Base-by-base conservation (phyloP, 805 yeast genomes). In the Candida hispaniensis region DNA sequence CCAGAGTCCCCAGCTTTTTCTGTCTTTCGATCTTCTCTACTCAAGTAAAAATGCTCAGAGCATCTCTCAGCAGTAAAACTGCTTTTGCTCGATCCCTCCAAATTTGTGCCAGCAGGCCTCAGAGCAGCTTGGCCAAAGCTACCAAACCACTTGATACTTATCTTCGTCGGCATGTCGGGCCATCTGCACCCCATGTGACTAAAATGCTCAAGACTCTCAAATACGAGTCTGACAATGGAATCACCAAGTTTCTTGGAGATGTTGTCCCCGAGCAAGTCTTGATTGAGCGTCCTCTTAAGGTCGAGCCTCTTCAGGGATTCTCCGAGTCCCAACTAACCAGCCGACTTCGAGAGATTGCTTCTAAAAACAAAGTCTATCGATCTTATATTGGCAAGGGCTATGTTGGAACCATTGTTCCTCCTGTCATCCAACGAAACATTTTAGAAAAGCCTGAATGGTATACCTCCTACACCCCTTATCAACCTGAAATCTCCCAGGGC, bases 371-470 rank as follows among this genome's bases (percentile, higher is more conserved):
- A 48, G 66, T 79, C 20, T 69, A 70, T 44, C 73, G 72, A 57
- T 72, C 86, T 24, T 77, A 75, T 47, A 88, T 91, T 41, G 98
- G 98, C 43, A 80, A 81, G 55, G 98, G 98, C 24, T 91, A 88
- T 59, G 79, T 82, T 47, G 93, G 93, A 41, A 88, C 97, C 1
- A 65, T 71, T 34, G 63, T 82, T 28, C 98, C 98, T 0, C 79
- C 93, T 2, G 95, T 88, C 20, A 80, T 91, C 47, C 93, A 82
- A 63, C 74, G 98, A 55, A 91, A 91, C 51, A 59, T 91, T 40
- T 63, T 91, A 39, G 98, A 91, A 58, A 73, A 78, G 42, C 98
- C 98, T 5, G 94, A 85, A 54, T 91, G 98, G 98, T 91, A 91
- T 65, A 91, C 98, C 13, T 83, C 96, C 1, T 91, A 91, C 56